phyloP scores from a whole-genome alignment of 148 eudicot genomes.

The Cornus florida region DNA sequence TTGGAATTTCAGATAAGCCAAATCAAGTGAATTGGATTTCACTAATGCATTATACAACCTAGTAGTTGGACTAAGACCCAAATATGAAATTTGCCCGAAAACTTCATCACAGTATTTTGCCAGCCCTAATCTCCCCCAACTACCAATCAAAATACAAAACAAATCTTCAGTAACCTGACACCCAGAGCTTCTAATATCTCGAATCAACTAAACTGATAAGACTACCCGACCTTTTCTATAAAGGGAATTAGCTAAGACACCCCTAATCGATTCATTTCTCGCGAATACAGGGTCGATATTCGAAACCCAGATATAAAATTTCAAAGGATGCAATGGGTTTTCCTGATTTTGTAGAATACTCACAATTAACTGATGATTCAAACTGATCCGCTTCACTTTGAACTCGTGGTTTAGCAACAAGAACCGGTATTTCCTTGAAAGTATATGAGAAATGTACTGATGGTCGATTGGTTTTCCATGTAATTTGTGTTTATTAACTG shows the following conservation, averaged over 20 bases:
- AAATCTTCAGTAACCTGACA: conserved; percentile 63
- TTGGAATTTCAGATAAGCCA: conserved; percentile 91
- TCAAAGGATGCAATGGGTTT: conserved; percentile 51
- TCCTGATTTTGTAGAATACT: conserved; percentile 82
- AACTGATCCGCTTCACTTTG: conserved; percentile 46
- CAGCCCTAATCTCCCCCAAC: conserved; percentile 98
- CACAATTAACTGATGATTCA: conserved; percentile 50
- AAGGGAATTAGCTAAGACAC: conserved; percentile 55
- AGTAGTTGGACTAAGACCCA: conserved; percentile 72
- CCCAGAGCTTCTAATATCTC: conserved; percentile 56
- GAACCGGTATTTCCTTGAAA: conserved; percentile 76
- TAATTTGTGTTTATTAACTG: conserved; percentile 13
- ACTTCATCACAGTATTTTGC: conserved; percentile 80
- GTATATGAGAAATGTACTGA: conserved; percentile 46
- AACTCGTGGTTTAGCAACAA: conserved; percentile 78
- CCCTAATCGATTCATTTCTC: conserved; percentile 47
- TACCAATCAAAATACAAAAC: conserved; percentile 69
- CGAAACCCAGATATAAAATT: conserved; percentile 80
- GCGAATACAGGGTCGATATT: conserved; percentile 41
- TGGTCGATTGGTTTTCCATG: conserved; percentile 44
- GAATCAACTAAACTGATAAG: conserved; percentile 59
- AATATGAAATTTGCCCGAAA: conserved; percentile 81
- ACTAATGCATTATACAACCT: conserved; percentile 92
- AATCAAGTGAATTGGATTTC: conserved; percentile 85
- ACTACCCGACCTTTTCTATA: conserved; percentile 75